These are phyloP conservation scores for Exidia glandulosa DNA, from an alignment of 768 basidiomycete genomes.

Conservation along the genomic window DNA sequence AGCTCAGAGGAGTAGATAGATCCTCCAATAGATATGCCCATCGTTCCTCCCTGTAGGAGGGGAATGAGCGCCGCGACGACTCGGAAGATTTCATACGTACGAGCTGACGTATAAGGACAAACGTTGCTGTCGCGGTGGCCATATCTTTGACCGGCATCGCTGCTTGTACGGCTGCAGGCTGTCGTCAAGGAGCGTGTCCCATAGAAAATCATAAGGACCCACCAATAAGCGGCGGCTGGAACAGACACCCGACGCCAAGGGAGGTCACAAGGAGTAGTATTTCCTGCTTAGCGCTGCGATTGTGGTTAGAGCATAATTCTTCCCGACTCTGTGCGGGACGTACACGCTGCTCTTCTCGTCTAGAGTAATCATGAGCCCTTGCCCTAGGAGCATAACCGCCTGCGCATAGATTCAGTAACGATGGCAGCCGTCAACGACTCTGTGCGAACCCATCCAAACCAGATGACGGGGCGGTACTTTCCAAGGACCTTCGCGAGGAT, in stretches of 20 bases:
- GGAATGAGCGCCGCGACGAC: not conserved
- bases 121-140: slow-evolving; percentile 68
- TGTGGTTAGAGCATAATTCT: not conserved
- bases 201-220: not conserved
- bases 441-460: slow-evolving; percentile 37
- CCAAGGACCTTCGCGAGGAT: slow-evolving; percentile 43
- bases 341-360: slow-evolving; percentile 43
- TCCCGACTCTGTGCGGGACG: slow-evolving; percentile 7
- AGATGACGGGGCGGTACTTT: slow-evolving; percentile 50
- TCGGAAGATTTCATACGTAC: not conserved
- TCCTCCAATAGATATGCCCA: slow-evolving; percentile 65
- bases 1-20: slow-evolving; percentile 39
- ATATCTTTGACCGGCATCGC: slow-evolving; percentile 83
- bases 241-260: slow-evolving; percentile 24
- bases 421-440: not conserved
- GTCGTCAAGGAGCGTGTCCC: not conserved
- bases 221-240: slow-evolving; percentile 7
- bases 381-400: slow-evolving; percentile 43
- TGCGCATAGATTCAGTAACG: not conserved
- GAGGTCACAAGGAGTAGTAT: slow-evolving; percentile 21
- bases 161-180: slow-evolving; percentile 41
- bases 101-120: slow-evolving; percentile 42
- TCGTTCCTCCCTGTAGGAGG: slow-evolving; percentile 59
- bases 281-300: slow-evolving; percentile 20
- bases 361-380: slow-evolving; percentile 63